Base-by-base conservation (phyloP, 163 green algal genomes). In the Coccomyxa subellipsoidea region DNA sequence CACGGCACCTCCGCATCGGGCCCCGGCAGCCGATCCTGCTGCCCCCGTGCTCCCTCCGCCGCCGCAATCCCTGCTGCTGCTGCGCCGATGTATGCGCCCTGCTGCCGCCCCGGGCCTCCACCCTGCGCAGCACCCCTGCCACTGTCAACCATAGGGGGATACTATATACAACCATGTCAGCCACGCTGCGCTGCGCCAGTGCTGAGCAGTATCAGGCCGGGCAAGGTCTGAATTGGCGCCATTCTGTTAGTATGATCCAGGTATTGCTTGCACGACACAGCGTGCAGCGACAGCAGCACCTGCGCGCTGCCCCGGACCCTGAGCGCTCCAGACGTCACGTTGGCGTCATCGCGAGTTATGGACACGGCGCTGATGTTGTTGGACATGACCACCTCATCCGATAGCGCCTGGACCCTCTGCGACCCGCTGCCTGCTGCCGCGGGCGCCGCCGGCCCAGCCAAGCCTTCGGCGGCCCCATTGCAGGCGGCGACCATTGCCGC, bases 351-450 rank as follows among this genome's bases (percentile, higher is more conserved):
- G 47, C 47, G 47, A 18, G 15, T 18, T 12, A 59, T 59, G 47
- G 15, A 59, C 47, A 59, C 23, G 47, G 47, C 66, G n/a, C 29
- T 36, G 18, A 73, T n/a, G n/a, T 73, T 73, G 66, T 73, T 73
- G 66, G 66, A 73, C 29, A 73, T 34, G 66, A 73, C 66, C 66
- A 36, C 66, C 8, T 73, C 66, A 73, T 73, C 66, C 66, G 47
- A 59, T 1, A 59, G 47, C 23, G 47, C 23, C 4, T 59, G 15
- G 4, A 59, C 4, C 47, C 23, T 5, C 23, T 18, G 47, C 66
- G 10, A 34, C 10, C 18, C 66, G 66, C 29, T 32, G 66, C 31
- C 21, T 34, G 66, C 29, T 7, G 66, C 66, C 66, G 21, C n/a
- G 27, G 10, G 8, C 1, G 15, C 66, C 12, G 59, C 59, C 47